Evolutionary conservation across 2,329 filamentous ascomycete genomes (phyloP), one percentile per base, ranked within the genome.

Genomic region (Beauveria sp.): DNA sequence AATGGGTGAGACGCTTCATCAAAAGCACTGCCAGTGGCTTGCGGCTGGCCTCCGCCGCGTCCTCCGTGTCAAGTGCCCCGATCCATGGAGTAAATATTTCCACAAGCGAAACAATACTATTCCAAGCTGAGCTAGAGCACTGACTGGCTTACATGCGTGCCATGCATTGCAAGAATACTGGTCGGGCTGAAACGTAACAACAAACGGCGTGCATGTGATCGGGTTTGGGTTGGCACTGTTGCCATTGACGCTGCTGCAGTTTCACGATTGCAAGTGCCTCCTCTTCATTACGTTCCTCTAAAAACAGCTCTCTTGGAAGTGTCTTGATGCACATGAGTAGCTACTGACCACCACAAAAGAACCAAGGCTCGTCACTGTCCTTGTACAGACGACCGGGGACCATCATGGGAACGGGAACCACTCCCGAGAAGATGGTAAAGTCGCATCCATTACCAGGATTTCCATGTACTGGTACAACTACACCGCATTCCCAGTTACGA

Each of bases 401-500:
- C 67, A 79, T 70, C 77, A 91, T 88, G 1, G 88, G 88, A 22
- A 89, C 77, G 42, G 87, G 86, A 38, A 90, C 73, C 8, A 73
- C 74, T 10, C 74, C 77, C 34, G 78, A 70, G 69, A 90, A 90
- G 12, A 80, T 74, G 61, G 62, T 60, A 66, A 69, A 65, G 63
- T 64, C 64, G 53, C 42, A 12, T 7, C 43, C 60, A 14, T 50
- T 50, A 20, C 26, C 26, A 48, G 46, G n/a, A 50, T 48, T 26
- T 40, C 31, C 53, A 22, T 56, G 24, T n/a, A 46, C 52, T 14
- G 60, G 86, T 46, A 97, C 72, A 26, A 98, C 68, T 1, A 99
- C 90, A 42, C 95, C 95, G 70, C 92, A 96, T 75, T 98, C 95
- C 93, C 93, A 98, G 73, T 98, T 99, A 60, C 90, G 86, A 73